Conservation (phyloP, 345 rosid genomes). For the Cardiospermum halicacabum region DNA sequence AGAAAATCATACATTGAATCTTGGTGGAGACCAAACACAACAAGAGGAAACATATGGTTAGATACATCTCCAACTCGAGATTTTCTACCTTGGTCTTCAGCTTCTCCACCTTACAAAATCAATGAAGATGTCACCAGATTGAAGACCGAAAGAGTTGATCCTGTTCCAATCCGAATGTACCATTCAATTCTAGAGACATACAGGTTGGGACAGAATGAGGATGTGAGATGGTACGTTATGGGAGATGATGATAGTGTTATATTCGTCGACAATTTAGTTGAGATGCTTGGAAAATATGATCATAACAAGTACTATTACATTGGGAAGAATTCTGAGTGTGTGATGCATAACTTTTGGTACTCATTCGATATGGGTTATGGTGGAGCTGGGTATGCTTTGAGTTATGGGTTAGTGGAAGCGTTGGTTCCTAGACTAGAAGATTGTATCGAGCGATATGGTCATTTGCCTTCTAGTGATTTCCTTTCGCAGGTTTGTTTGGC, state of each 20-base stretch:
- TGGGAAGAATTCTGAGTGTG: constrained; percentile 43
- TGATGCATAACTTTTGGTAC: constrained; percentile 25
- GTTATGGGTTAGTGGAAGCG: constrained; percentile 43
- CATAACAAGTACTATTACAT: constrained; percentile 44
- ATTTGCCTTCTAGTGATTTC: constrained; percentile 29
- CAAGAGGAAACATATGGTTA: constrained; percentile 55
- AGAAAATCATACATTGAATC: constrained; percentile 47
- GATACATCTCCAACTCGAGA: constrained; percentile 41
- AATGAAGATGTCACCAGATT: constrained; percentile 38
- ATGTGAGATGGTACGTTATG: constrained; percentile 51
- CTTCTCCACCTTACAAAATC: constrained; percentile 43
- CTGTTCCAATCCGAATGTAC: constrained; percentile 33
- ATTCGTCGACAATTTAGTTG: constrained; percentile 46
- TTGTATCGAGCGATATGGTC: constrained; percentile 46
- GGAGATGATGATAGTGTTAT: constrained; percentile 54
- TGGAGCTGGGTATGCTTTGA: constrained; percentile 68
- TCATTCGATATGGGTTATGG: constrained; percentile 65
- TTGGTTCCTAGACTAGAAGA: constrained; percentile 39
- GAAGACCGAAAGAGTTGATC: constrained; percentile 17
- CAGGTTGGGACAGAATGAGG: constrained; percentile 24
- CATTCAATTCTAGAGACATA: constrained; percentile 43
- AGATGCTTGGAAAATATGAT: constrained; percentile 42
- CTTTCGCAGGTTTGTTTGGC: constrained; percentile 39
- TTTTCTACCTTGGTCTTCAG: constrained; percentile 43
- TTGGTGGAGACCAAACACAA: constrained; percentile 63